Percentiles rank a stretch among this genome's conserved stretches.
phyloP scores from a whole-genome alignment of 1,284 basidiomycete genomes.

The Ceratobasidium sp. region DNA sequence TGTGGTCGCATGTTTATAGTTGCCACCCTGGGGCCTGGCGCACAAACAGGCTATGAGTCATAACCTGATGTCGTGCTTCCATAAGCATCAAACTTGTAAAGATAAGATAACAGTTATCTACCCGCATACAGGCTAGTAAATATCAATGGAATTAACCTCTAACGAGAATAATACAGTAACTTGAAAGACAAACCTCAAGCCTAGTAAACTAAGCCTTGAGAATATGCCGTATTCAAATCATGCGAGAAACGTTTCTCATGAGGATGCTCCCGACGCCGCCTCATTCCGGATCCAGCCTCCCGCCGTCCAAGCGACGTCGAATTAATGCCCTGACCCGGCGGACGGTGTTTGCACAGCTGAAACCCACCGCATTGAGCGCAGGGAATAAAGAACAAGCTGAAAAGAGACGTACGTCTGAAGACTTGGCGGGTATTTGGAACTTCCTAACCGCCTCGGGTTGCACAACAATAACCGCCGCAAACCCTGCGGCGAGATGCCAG shows the following conservation, averaged over 20 bases:
- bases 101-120: no score
- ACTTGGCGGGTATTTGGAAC: background rate
- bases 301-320: constrained; percentile 16
- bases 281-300: background rate
- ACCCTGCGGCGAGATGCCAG: constrained; percentile 24
- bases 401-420: background rate
- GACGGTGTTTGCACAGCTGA: constrained; percentile 22
- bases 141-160: no score
- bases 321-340: constrained; percentile 1
- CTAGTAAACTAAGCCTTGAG: no score
- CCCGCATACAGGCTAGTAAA: no score
- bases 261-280: background rate
- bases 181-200: no score
- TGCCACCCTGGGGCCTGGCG: no score
- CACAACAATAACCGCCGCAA: constrained; percentile 27
- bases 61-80: no score
- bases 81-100: no score
- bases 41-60: no score
- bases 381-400: no score
- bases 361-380: background rate
- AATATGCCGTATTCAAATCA: background rate
- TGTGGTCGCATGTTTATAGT: no score
- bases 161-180: no score
- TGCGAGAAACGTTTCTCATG: constrained; percentile 8
- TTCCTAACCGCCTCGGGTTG: constrained; percentile 2